phyloP scores from a whole-genome alignment of 352 stramenopile species.

The Globisporangium nodosum region DNA sequence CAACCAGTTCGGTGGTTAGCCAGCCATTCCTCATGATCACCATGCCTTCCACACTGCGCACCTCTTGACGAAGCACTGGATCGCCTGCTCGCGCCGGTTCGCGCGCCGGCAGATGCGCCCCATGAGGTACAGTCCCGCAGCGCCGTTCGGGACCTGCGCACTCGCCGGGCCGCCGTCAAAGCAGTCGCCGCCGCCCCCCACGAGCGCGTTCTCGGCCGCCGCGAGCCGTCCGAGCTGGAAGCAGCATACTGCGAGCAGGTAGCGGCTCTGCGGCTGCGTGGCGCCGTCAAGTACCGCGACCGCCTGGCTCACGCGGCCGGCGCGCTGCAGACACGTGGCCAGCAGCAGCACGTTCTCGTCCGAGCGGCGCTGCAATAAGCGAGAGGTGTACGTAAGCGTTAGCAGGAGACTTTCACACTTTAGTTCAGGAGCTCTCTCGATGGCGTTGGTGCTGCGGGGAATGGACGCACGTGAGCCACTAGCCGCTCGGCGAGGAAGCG shows the following conservation, averaged over 20 bases:
- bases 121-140: constrained; percentile 89
- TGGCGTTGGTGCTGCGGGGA: no score
- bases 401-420: no score
- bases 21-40: no score
- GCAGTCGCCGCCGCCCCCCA: constrained; percentile 34
- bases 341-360: constrained; percentile 56
- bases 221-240: constrained; percentile 60
- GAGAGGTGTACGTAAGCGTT: neutral
- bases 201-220: constrained; percentile 90
- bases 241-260: constrained; percentile 65
- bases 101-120: constrained; percentile 87
- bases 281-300: constrained; percentile 48
- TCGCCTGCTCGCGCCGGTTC: constrained; percentile 87
- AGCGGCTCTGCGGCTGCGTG: constrained; percentile 45
- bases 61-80: constrained; percentile 88
- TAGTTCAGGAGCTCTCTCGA: no score
- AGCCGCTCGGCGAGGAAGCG: constrained; percentile 80
- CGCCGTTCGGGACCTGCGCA: constrained; percentile 75
- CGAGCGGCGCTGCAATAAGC: constrained; percentile 27
- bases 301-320: constrained; percentile 43
- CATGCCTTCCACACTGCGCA: constrained; percentile 14
- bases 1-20: neutral
- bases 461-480: constrained; percentile 52
- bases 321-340: constrained; percentile 60
- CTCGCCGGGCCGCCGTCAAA: constrained; percentile 17